A percentile compares a stretch with the other conserved stretches of the same genome.
These are phyloP conservation scores for Arthrobotrys pseudoclavata DNA, from an alignment of 2,329 filamentous ascomycete species.

Conservation along the genomic window DNA sequence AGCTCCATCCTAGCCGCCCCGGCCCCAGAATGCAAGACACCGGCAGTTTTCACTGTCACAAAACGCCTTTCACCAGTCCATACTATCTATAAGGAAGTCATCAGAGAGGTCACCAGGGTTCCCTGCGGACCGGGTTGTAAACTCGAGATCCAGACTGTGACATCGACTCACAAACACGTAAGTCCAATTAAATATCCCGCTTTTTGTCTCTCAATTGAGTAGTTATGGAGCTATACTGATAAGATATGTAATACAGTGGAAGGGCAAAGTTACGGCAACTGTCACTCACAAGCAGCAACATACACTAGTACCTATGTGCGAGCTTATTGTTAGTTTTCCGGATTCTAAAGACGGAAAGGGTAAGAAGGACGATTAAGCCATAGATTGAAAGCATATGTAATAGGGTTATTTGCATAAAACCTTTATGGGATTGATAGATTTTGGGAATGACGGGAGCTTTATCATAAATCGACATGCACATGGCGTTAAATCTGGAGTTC, in stretches of 20 bases:
- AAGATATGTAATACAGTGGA: background rate
- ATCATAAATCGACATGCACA: background rate
- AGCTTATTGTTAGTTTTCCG: background rate
- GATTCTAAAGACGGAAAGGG: background rate
- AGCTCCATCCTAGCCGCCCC: constrained; percentile 18
- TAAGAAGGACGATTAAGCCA: background rate
- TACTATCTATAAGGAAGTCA: background rate
- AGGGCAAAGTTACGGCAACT: background rate
- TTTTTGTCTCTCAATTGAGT: background rate
- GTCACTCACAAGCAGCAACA: background rate
- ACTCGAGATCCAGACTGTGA: constrained; percentile 13
- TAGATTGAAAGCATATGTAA: background rate
- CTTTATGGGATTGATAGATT: background rate
- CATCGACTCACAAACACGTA: constrained; percentile 1
- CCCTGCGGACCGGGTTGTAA: constrained; percentile 8
- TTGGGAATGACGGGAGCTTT: background rate
- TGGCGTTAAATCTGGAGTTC: constrained; percentile 3
- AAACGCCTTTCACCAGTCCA: background rate
- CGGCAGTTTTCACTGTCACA: constrained; percentile 17
- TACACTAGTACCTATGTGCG: background rate
- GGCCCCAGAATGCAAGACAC: background rate
- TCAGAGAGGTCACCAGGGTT: background rate
- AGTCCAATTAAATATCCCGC: background rate
- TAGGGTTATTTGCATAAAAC: background rate
- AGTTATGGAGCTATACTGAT: background rate